These are phyloP conservation scores for Dictyostelium firmibasis DNA, from an alignment of 78 protist species.

Conservation along the genomic window DNA sequence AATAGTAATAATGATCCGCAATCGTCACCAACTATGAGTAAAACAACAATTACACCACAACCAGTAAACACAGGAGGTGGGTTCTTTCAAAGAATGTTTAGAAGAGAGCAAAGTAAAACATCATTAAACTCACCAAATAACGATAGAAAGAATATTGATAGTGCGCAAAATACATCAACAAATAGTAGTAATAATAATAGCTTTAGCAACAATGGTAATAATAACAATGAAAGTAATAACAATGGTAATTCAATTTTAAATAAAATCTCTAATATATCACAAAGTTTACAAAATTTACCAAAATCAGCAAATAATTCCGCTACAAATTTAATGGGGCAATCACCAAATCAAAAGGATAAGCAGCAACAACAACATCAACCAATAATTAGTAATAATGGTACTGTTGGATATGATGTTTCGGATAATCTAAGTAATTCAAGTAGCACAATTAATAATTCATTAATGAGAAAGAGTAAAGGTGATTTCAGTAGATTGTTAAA, in stretches of 20 bases:
- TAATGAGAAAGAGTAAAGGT: neutral
- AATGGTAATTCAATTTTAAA: neutral
- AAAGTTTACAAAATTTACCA: slow-evolving; percentile 3
- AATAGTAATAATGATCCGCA: neutral
- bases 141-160: no score
- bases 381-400: neutral
- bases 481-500: slow-evolving; percentile 16
- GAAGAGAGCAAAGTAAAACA: slow-evolving; percentile 30
- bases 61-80: neutral
- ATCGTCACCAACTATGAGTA: neutral
- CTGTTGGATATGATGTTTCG: neutral
- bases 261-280: neutral
- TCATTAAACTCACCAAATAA: neutral
- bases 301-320: neutral
- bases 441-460: neutral
- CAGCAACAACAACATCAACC: neutral
- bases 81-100: slow-evolving; percentile 37
- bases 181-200: neutral
- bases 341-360: neutral
- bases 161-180: neutral
- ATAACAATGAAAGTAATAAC: neutral
- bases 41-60: neutral
- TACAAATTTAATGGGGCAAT: neutral
- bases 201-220: neutral
- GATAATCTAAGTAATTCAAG: slow-evolving; percentile 1